Base-by-base conservation (phyloP, 148 eudicot genomes). In the Diospyros kaki region DNA sequence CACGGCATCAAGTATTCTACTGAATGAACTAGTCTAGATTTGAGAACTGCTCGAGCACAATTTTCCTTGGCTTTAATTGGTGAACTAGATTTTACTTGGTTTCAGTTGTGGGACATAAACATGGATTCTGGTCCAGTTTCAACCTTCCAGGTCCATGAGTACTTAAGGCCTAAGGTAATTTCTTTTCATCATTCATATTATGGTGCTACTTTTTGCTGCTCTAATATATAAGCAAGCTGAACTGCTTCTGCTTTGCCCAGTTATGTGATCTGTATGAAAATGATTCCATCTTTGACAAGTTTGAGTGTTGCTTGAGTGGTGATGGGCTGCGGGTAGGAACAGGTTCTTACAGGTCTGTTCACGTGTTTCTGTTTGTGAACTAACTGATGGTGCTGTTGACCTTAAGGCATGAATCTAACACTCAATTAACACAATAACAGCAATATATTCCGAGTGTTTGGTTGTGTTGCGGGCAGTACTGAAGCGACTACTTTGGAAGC, bases 101-200 rank as follows among this genome's bases (percentile, higher is more conserved):
- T 85, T 82, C 87, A 95, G 99, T 85, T 95, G 77, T 95, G 99
- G 99, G 97, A 95, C 74, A 91, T 95, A 75, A 95, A 95, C 80
- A 95, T 95, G 97, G 97, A 93, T 86, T 93, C 99, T 62, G 99
- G 99, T 73, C 97, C 99, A 66, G 93, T 95, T 75, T 71, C 99
- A 69, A 89, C 97, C 75, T 95, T 82, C 78, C 99, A 93, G 79
- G 99, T 95, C 76, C 99, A 95, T 46, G 99, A 95, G 75, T 69
- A 92, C 84, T 79, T 95, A 75, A 88, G 97, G 83, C 99, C 99
- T 14, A 92, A 88, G 99, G 99, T 95, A 80, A 71, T 50, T 72
- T 71, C 71, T 39, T 42, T 66, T 54, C 46, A 70, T 65, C 53
- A n/a, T 43, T 70, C 9, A 50, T 41, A 12, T 54, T 71, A 9